Evolutionary conservation across 2,329 filamentous ascomycete genomes (phyloP).

Genomic region (Aspergillus bombycis): DNA sequence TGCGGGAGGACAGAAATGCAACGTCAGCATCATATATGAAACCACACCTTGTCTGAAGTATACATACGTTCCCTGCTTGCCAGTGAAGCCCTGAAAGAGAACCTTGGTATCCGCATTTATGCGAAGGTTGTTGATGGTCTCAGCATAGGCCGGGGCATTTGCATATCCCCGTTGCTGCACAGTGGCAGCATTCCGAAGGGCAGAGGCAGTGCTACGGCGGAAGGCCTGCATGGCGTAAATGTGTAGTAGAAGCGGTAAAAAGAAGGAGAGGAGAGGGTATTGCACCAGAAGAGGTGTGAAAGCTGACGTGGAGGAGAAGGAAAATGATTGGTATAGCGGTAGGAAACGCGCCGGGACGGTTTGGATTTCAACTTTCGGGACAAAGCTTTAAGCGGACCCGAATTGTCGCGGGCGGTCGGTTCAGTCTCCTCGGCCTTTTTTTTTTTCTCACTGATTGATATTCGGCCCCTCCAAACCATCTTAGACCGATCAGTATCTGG

Average conservation of each 20-base stretch:
- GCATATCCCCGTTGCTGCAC: slow-evolving; percentile 74
- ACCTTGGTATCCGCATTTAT: slow-evolving; percentile 94
- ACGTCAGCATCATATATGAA: slow-evolving; percentile 35
- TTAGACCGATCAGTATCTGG: background rate
- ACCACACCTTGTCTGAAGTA: background rate
- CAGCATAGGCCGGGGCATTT: slow-evolving; percentile 70
- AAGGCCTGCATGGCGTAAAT: slow-evolving; percentile 74
- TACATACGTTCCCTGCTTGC: slow-evolving; percentile 90
- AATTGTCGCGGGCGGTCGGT: slow-evolving; percentile 32
- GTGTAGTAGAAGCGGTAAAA: slow-evolving; percentile 22
- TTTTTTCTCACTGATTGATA: background rate
- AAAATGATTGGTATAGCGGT: slow-evolving; percentile 25
- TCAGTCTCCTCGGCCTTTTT: slow-evolving; percentile 23
- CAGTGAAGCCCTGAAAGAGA: slow-evolving; percentile 95
- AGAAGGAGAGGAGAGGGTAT: slow-evolving; percentile 16
- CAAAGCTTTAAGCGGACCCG: slow-evolving; percentile 43
- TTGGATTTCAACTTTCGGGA: slow-evolving; percentile 35
- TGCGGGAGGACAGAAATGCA: slow-evolving; percentile 43
- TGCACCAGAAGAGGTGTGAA: slow-evolving; percentile 19
- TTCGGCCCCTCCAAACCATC: slow-evolving; percentile 1
- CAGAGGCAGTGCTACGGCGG: slow-evolving; percentile 72
- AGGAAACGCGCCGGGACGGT: slow-evolving; percentile 29
- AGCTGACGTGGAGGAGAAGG: slow-evolving; percentile 21
- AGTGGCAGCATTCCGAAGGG: slow-evolving; percentile 64
- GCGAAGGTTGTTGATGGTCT: slow-evolving; percentile 82